phyloP scores from a whole-genome alignment of 148 eudicot species.

The Linanthus parryae region DNA sequence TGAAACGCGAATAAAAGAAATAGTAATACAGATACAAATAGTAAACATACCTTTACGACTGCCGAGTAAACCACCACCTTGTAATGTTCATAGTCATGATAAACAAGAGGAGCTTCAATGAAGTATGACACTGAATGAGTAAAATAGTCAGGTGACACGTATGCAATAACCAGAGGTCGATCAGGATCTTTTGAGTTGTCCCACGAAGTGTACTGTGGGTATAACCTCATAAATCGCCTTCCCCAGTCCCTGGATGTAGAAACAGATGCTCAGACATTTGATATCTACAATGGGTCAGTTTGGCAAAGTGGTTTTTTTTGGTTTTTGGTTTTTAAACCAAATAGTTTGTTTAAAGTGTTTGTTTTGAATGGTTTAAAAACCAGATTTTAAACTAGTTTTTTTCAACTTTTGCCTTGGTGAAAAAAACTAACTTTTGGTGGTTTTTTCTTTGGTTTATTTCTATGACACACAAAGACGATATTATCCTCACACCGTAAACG shows the following conservation, averaged over 20 bases:
- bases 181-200: conserved; percentile 85
- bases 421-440: too few relatives aligned
- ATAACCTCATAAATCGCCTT: conserved; percentile 75
- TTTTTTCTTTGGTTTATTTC: too few relatives aligned
- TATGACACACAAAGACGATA: too few relatives aligned
- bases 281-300: too few relatives aligned
- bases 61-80: conserved; percentile 94
- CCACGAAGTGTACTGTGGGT: conserved; percentile 86
- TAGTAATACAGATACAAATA: too few relatives aligned
- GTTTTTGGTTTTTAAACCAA: too few relatives aligned
- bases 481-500: too few relatives aligned
- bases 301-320: too few relatives aligned
- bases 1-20: background rate
- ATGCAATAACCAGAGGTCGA: conserved; percentile 79
- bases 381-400: too few relatives aligned
- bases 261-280: conserved; percentile 10
- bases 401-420: too few relatives aligned
- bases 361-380: too few relatives aligned
- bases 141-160: conserved; percentile 98
- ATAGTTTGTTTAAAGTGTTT: too few relatives aligned
- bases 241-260: conserved; percentile 92
- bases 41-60: conserved; percentile 97
- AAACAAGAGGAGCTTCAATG: conserved; percentile 84
- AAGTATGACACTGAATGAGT: conserved; percentile 99
- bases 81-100: conserved; percentile 68